Conservation (phyloP, 129 eudicot species). For the Centella asiatica region DNA sequence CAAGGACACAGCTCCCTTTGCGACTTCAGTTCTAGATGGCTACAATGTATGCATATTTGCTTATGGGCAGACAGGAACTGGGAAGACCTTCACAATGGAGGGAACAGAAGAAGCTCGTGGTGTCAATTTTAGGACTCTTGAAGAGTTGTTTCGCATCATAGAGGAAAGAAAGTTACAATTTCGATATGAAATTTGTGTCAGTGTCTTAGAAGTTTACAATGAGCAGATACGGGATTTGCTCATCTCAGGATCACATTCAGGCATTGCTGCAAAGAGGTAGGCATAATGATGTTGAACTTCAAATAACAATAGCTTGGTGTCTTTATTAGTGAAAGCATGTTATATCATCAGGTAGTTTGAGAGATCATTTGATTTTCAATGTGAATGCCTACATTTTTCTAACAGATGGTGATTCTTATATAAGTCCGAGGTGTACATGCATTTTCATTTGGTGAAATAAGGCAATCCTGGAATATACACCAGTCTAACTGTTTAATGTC, state of each 20-base stretch:
- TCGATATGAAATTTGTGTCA: slow-evolving; percentile 61
- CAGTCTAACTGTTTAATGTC: background rate
- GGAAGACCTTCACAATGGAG: slow-evolving; percentile 95
- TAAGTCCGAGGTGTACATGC: background rate
- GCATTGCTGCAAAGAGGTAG: slow-evolving; percentile 62
- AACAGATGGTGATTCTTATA: no score
- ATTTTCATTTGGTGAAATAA: background rate
- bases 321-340: background rate
- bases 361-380: no score
- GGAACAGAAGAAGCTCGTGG: slow-evolving; percentile 88
- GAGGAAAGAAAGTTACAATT: slow-evolving; percentile 59
- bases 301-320: no score
- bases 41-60: slow-evolving; percentile 95
- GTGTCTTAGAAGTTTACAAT: slow-evolving; percentile 88
- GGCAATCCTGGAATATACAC: background rate
- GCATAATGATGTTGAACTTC: slow-evolving; percentile 1
- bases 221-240: slow-evolving; percentile 89
- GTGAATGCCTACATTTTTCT: no score
- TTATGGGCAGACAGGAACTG: slow-evolving; percentile 93
- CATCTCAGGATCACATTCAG: slow-evolving; percentile 56
- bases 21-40: slow-evolving; percentile 91
- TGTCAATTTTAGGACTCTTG: slow-evolving; percentile 85
- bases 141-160: slow-evolving; percentile 63
- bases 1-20: slow-evolving; percentile 88
- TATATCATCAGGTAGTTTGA: no score